Conservation (phyloP, 805 yeast species). For the Metschnikowia anglica region DNA sequence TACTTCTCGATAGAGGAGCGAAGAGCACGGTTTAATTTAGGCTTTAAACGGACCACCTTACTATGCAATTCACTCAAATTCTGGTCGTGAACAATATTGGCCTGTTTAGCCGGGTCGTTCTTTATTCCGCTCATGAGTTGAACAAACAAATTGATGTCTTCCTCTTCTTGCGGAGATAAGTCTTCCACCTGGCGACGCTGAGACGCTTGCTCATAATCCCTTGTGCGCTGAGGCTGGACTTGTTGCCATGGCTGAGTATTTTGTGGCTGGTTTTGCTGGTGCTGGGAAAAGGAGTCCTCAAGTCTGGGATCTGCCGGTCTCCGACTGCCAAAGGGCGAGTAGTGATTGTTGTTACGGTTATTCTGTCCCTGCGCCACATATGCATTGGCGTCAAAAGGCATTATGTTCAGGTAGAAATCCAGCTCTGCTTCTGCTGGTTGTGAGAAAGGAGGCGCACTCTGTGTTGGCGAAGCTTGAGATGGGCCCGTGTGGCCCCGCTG, state of each 20-base stretch:
- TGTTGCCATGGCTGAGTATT: too few species aligned
- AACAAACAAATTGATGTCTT: slow-evolving; percentile 64
- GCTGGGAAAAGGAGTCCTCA: neutral
- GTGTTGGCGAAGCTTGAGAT: neutral
- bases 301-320: neutral
- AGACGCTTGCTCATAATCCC: neutral
- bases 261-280: neutral
- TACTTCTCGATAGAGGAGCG: slow-evolving; percentile 59
- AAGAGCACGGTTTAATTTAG: slow-evolving; percentile 64
- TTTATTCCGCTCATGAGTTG: slow-evolving; percentile 57
- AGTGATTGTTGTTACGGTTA: neutral
- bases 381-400: slow-evolving; percentile 15
- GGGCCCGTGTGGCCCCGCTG: neutral
- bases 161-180: slow-evolving; percentile 64
- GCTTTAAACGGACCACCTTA: slow-evolving; percentile 59
- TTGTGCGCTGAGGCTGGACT: neutral
- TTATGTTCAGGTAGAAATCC: slow-evolving; percentile 22
- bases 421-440: slow-evolving; percentile 26
- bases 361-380: slow-evolving; percentile 5
- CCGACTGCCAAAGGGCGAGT: neutral
- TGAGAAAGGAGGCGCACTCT: neutral
- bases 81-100: slow-evolving; percentile 43
- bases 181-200: slow-evolving; percentile 23
- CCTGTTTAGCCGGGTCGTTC: slow-evolving; percentile 45
- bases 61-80: slow-evolving; percentile 58